A percentile compares a stretch with the other conserved stretches of the same genome.
phyloP scores from a whole-genome alignment of 140 eudicot genomes.

The Bidens hawaiensis region DNA sequence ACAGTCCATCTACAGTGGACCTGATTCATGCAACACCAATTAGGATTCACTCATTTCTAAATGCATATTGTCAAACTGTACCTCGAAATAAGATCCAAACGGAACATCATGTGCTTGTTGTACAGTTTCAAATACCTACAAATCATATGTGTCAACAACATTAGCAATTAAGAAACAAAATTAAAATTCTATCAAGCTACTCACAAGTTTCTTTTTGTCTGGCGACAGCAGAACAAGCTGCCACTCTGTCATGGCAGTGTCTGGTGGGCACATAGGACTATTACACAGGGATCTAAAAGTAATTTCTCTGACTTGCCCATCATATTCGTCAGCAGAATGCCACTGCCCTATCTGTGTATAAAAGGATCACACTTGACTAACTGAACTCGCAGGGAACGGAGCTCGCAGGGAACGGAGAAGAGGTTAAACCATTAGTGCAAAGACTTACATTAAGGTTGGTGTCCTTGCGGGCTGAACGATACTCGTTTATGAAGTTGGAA shows the following conservation, averaged over 20 bases:
- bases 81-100: slow-evolving; percentile 92
- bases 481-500: slow-evolving; percentile 65
- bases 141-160: not conserved
- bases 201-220: slow-evolving; percentile 57
- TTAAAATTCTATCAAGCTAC: too few species aligned
- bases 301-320: slow-evolving; percentile 85
- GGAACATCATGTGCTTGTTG: slow-evolving; percentile 99
- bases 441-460: slow-evolving; percentile 70
- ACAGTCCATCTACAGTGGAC: slow-evolving; percentile 82
- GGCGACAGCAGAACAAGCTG: slow-evolving; percentile 67
- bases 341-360: slow-evolving; percentile 88
- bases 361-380: too few species aligned
- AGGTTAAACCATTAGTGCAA: too few species aligned
- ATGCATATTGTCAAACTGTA: slow-evolving; percentile 8
- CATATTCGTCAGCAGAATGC: slow-evolving; percentile 86
- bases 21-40: too few species aligned
- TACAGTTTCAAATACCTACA: slow-evolving; percentile 91
- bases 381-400: too few species aligned
- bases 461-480: slow-evolving; percentile 73
- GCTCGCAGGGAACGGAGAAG: too few species aligned
- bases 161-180: not conserved
- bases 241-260: slow-evolving; percentile 91
- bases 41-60: too few species aligned
- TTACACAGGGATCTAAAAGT: slow-evolving; percentile 70
- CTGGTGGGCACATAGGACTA: slow-evolving; percentile 98